Evolutionary conservation across 116 monocot species (phyloP).

Genomic region (Iris pallida): DNA sequence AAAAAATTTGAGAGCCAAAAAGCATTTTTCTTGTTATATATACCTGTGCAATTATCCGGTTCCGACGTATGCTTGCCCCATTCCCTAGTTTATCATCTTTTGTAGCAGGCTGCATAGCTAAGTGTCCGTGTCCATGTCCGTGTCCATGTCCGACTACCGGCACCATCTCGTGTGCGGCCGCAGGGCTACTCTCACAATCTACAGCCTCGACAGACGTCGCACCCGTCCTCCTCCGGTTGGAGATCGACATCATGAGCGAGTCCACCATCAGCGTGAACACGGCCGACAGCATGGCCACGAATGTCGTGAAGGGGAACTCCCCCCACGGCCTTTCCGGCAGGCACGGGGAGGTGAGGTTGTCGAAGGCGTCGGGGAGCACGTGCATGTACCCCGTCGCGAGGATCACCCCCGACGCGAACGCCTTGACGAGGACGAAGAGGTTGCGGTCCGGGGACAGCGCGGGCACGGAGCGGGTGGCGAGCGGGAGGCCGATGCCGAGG

Average conservation of each 20-base stretch:
- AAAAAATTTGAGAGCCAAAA: no score
- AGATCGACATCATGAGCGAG: not conserved
- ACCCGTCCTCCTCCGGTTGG: not conserved
- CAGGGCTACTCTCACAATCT: not conserved
- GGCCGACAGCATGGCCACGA: conserved; percentile 67
- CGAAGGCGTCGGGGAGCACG: conserved; percentile 68
- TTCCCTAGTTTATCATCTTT: conserved; percentile 6
- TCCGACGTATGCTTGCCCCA: conserved; percentile 18
- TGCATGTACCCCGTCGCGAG: conserved; percentile 81
- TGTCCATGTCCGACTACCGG: not conserved
- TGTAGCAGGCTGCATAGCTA: not conserved
- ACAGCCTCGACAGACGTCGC: conserved; percentile 1
- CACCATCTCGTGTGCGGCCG: not conserved
- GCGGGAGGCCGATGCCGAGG: conserved; percentile 53
- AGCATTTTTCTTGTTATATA: no score
- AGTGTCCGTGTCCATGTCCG: conserved; percentile 26
- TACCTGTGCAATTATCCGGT: conserved; percentile 54
- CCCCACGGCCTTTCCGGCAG: conserved; percentile 49
- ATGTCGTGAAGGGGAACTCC: conserved; percentile 62
- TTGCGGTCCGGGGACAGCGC: conserved; percentile 38
- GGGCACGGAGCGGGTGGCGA: conserved; percentile 38
- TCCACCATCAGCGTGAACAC: conserved; percentile 40
- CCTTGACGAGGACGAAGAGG: conserved; percentile 60
- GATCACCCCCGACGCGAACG: conserved; percentile 80
- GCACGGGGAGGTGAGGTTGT: conserved; percentile 50